These are phyloP conservation scores for Suhomyces ambrosiae DNA, from an alignment of 1,139 yeast genomes.

Conservation along the genomic window DNA sequence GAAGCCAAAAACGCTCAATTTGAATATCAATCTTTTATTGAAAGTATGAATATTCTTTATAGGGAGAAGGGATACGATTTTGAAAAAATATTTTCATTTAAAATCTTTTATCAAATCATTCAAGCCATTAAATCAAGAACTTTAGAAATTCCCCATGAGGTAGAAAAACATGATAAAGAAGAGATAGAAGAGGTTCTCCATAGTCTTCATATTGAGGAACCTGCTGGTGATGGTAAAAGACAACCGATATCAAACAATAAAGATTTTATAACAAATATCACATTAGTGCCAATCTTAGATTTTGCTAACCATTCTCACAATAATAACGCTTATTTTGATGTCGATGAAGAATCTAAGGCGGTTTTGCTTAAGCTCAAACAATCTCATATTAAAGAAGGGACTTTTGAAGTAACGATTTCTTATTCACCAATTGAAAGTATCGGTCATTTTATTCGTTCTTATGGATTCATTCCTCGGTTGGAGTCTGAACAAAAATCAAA, in stretches of 20 bases:
- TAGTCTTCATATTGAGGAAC: conserved; percentile 2
- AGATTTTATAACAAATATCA: conserved; percentile 52
- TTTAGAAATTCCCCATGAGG: conserved; percentile 58
- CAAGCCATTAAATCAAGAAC: conserved; percentile 60
- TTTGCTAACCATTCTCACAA: conserved; percentile 60
- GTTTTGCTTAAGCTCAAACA: conserved; percentile 40
- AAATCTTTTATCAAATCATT: conserved; percentile 40
- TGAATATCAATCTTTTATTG: conserved; percentile 25
- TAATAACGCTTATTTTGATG: conserved; percentile 61
- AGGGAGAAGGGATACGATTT: conserved; percentile 16
- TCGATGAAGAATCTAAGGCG: conserved; percentile 51
- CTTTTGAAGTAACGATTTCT: conserved; percentile 48
- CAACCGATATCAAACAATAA: conserved; percentile 8
- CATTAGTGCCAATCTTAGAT: conserved; percentile 67
- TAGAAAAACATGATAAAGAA: conserved; percentile 9
- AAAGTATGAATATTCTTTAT: conserved; percentile 15
- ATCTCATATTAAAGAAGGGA: conserved; percentile 11
- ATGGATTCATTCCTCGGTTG: conserved; percentile 57
- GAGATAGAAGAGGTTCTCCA: conserved; percentile 6
- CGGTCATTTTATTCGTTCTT: conserved; percentile 48
- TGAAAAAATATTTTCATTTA: conserved; percentile 23
- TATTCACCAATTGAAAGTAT: conserved; percentile 53
- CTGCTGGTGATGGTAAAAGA: background rate
- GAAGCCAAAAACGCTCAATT: conserved; percentile 23
- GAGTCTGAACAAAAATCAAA: conserved; percentile 3